A percentile compares a stretch with the other conserved stretches of the same genome.
These are phyloP conservation scores for Suillus decipiens DNA, from an alignment of 768 basidiomycete genomes.

Conservation along the genomic window DNA sequence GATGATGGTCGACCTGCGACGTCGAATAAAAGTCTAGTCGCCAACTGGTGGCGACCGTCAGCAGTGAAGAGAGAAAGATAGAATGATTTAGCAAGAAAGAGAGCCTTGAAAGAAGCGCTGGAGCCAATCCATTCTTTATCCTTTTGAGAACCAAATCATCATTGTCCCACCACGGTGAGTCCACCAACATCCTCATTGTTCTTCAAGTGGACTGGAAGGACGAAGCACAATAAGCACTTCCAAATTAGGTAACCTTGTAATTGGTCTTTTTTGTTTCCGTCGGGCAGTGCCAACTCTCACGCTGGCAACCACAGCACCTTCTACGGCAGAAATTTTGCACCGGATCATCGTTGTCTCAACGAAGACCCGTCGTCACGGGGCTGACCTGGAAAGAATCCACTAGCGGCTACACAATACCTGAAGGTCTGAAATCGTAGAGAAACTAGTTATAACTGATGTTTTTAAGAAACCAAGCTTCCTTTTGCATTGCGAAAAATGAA, in stretches of 20 bases:
- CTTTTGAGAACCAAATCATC: conserved; percentile 13
- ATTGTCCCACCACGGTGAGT: conserved; percentile 15
- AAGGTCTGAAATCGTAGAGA: not conserved
- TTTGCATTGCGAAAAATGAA: too few relatives aligned
- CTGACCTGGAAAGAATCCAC: not conserved
- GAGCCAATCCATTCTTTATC: conserved; percentile 24
- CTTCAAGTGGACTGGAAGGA: not conserved
- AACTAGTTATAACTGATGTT: too few relatives aligned
- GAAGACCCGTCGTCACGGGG: not conserved
- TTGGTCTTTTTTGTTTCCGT: not conserved
- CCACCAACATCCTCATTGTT: conserved; percentile 29
- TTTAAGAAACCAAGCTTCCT: too few relatives aligned
- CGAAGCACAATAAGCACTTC: conserved; percentile 31
- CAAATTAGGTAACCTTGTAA: conserved; percentile 15
- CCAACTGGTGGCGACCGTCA: conserved; percentile 14
- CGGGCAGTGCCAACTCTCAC: too few relatives aligned
- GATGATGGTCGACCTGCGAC: conserved; percentile 41
- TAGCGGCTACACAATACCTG: not conserved
- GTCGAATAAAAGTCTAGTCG: conserved; percentile 17
- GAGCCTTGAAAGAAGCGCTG: conserved; percentile 18
- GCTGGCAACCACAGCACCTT: not conserved
- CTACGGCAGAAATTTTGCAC: not conserved
- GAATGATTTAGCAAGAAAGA: conserved; percentile 6
- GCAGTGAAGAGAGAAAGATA: conserved; percentile 13
- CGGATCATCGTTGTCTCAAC: not conserved